Base-by-base conservation (phyloP, 192 early-diverging fungal genomes). In the Rhizophagus clarus region DNA sequence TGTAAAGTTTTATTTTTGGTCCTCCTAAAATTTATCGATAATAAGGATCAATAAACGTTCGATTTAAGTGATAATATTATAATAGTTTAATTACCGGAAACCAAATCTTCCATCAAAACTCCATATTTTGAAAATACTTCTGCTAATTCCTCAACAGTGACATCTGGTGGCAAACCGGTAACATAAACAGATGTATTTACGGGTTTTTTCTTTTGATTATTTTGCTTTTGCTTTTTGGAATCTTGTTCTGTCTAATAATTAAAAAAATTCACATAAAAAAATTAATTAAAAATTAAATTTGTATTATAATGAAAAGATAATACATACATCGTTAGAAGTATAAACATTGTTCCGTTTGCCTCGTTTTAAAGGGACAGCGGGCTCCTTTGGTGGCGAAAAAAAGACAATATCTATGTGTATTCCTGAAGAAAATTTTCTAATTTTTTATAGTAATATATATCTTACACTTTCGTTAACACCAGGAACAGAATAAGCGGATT, bases 1-100 rank as follows among this genome's bases (percentile, higher is more conserved):
- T 87, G 81, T 99, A 99, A 66, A 99, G 80, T 81, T 98, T 99
- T 76, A 99, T 95, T 61, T 91, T 92, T 12, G 96, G 96, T 72
- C 91, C 84, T 28, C 93, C 96, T 93, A 88, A 74, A 26, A 42
- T 9, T 67, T 70, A 26, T 62, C 75, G 31, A 14, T 64, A 47
- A 32, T 32, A 3, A 26, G 51, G 47, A 60, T 17, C 28, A 61
- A 61, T 62, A 29, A 69, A 31, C 17, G 34, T 29, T 15, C 10
- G 9, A 45, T 26, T 67, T 77, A 8, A 17, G 34, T 17, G 11
- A 40, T 26, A 12, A 40, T 26, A 12, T 37, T 34, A 34, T 34
- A 34, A 34, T 34, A 34, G 66, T 51, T 40, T 47, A 40, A n/a
- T 20, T 49, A 70, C 40, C 49, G 10, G 45, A 4, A 26, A 28